Conservation (phyloP, 257 asterid genomes). For the Capsicum baccatum region DNA sequence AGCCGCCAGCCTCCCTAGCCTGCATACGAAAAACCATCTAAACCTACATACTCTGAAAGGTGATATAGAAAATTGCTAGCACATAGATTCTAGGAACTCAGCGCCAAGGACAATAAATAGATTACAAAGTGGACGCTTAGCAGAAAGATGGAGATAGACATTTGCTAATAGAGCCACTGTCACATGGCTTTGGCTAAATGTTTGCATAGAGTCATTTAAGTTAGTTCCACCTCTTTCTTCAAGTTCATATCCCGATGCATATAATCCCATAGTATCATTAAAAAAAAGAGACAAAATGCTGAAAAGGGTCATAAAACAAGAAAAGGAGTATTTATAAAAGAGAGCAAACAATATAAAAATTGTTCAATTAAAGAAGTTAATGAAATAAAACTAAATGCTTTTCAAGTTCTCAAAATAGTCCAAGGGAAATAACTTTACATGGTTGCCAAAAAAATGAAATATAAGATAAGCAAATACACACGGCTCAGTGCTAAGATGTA, state of each 20-base stretch:
- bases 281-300: not conserved
- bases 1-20: slow-evolving; percentile 30
- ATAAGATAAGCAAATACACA: not conserved
- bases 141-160: slow-evolving; percentile 20
- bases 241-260: slow-evolving; percentile 15
- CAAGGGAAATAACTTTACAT: slow-evolving; percentile 20
- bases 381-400: not conserved
- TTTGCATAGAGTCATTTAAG: slow-evolving; percentile 16
- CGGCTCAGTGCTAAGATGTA: not conserved
- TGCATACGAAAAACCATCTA: slow-evolving; percentile 30
- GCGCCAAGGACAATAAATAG: slow-evolving; percentile 6
- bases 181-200: not conserved
- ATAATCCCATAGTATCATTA: not conserved
- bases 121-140: not conserved
- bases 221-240: slow-evolving; percentile 23
- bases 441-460: not conserved
- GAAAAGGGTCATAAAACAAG: not conserved
- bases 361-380: not conserved
- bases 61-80: slow-evolving; percentile 6
- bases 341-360: not conserved
- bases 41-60: slow-evolving; percentile 28
- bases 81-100: slow-evolving; percentile 17
- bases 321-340: not conserved
- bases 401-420: not conserved
- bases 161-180: slow-evolving; percentile 17